Percentiles rank a stretch among this genome's conserved stretches.
Evolutionary conservation across 2,329 filamentous ascomycete species (phyloP).

Genomic region (Fusarium sp.): DNA sequence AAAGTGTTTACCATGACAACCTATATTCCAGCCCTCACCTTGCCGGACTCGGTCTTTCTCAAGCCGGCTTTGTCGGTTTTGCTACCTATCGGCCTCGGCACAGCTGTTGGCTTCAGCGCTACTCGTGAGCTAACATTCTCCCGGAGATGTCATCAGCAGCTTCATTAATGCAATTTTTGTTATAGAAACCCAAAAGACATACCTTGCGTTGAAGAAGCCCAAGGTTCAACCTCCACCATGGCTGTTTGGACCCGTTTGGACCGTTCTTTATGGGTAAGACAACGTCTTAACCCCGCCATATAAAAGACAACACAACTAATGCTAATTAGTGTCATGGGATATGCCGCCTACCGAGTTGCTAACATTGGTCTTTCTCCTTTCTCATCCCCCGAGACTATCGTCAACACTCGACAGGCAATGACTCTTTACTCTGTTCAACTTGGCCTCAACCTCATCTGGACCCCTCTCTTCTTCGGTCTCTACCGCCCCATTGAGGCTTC

Average conservation of each 20-base stretch:
- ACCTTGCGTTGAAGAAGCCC: conserved; percentile 74
- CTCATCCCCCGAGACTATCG: conserved; percentile 63
- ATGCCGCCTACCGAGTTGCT: conserved; percentile 84
- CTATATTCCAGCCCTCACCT: conserved; percentile 79
- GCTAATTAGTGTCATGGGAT: conserved; percentile 76
- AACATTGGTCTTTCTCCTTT: conserved; percentile 69
- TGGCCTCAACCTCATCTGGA: conserved; percentile 87
- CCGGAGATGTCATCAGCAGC: background rate
- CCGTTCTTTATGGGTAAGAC: conserved; percentile 67
- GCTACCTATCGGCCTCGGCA: conserved; percentile 78
- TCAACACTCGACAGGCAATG: conserved; percentile 73
- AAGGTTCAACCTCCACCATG: conserved; percentile 69
- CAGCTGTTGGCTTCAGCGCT: conserved; percentile 76
- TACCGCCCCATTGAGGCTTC: conserved; percentile 79
- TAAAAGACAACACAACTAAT: background rate
- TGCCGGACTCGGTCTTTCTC: conserved; percentile 77
- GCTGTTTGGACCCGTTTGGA: conserved; percentile 75
- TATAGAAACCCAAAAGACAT: conserved; percentile 69
- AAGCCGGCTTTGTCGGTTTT: conserved; percentile 79
- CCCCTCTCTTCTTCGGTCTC: conserved; percentile 89
- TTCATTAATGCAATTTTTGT: conserved; percentile 35
- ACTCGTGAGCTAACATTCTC: conserved; percentile 62
- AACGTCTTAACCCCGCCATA: background rate
- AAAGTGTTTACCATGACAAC: conserved; percentile 72
- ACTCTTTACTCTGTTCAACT: conserved; percentile 89